These are phyloP conservation scores for Aquilaria malaccensis DNA, from an alignment of 345 rosid genomes.

Conservation along the genomic window DNA sequence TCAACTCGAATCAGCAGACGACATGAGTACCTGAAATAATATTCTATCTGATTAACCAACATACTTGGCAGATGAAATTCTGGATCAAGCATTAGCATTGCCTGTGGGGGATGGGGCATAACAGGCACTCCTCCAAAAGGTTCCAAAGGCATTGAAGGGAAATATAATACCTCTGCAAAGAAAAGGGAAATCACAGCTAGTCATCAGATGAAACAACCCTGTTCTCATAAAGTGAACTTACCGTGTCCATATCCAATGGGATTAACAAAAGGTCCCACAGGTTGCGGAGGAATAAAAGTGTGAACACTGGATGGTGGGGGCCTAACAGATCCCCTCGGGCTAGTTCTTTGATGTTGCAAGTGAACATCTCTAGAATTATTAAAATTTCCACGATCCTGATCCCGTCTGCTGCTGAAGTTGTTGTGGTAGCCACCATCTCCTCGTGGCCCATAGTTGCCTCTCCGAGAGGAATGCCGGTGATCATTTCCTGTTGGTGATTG, in stretches of 20 bases:
- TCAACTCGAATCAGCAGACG: background rate
- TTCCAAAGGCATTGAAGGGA: constrained; percentile 35
- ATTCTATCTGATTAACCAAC: constrained; percentile 49
- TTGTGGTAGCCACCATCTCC: constrained; percentile 40
- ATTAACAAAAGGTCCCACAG: constrained; percentile 28
- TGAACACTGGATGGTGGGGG: constrained; percentile 32
- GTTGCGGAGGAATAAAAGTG: constrained; percentile 29
- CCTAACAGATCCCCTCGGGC: constrained; percentile 40
- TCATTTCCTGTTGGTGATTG: constrained; percentile 30
- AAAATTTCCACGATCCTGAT: constrained; percentile 44
- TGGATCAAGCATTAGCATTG: constrained; percentile 26
- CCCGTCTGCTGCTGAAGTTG: constrained; percentile 36
- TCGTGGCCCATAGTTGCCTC: constrained; percentile 44
- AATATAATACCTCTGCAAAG: constrained; percentile 31
- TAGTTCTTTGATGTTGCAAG: constrained; percentile 36
- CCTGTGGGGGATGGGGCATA: constrained; percentile 26
- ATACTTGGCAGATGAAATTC: constrained; percentile 20
- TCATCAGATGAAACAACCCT: background rate
- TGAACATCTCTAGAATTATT: constrained; percentile 40
- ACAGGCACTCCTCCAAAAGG: constrained; percentile 31
- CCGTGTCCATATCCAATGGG: constrained; percentile 35
- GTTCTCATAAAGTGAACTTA: constrained; percentile 13
- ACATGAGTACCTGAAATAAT: constrained; percentile 52
- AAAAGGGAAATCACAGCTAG: constrained; percentile 3
- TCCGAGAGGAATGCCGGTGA: constrained; percentile 34